Conservation (phyloP, 2,329 filamentous ascomycete genomes). For the Fusarium incarnatum region DNA sequence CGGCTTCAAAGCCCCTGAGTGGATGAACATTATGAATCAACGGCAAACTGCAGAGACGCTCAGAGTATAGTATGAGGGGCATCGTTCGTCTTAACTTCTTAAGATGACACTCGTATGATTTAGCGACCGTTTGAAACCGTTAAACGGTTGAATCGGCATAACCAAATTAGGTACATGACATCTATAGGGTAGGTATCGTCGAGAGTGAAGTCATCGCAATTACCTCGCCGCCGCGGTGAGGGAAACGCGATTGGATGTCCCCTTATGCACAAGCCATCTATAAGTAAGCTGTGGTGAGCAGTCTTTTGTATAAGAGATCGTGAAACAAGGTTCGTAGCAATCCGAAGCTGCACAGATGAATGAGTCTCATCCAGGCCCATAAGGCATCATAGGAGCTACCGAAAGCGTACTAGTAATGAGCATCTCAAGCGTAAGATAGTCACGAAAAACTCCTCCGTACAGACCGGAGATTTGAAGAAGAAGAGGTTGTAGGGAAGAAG, state of each 20-base stretch:
- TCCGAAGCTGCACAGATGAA: neutral
- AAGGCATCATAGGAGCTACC: neutral
- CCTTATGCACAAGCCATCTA: neutral
- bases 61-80: neutral
- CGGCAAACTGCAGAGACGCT: neutral
- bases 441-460: neutral
- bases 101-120: neutral
- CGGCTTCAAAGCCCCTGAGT: neutral
- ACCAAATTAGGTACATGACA: neutral
- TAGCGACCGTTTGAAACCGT: neutral
- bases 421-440: neutral
- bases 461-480: neutral
- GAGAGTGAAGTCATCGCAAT: neutral
- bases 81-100: neutral
- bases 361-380: fast-evolving
- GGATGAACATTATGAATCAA: neutral
- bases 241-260: neutral
- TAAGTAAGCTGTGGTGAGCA: neutral
- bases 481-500: neutral
- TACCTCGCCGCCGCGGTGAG: neutral
- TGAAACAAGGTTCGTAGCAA: neutral
- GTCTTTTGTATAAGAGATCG: neutral
- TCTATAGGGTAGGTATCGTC: neutral
- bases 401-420: neutral
- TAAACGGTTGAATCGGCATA: neutral